Evolutionary conservation across 2,329 filamentous ascomycete genomes (phyloP).

Genomic region (Beauveria scarabaeidicola): DNA sequence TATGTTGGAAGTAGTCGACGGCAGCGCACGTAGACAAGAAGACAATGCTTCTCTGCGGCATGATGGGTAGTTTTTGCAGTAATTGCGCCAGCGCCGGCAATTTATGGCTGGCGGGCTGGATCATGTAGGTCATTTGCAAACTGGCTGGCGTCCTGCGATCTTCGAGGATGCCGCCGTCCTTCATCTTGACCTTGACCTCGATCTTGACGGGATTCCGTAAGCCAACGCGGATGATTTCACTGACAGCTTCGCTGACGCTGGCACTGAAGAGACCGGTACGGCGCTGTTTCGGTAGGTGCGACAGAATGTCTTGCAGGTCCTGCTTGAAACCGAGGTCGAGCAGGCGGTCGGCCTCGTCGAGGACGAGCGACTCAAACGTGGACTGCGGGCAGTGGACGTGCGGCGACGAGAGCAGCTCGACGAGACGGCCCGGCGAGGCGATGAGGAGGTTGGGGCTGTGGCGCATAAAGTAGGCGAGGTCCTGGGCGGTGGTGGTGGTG

Average conservation of each 20-base stretch:
- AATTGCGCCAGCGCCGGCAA: conserved; percentile 65
- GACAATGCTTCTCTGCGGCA: conserved; percentile 76
- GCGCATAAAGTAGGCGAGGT: conserved; percentile 76
- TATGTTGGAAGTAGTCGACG: conserved; percentile 85
- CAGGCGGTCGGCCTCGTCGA: conserved; percentile 90
- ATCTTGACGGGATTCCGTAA: conserved; percentile 92
- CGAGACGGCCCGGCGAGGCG: conserved; percentile 79
- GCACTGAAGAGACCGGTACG: conserved; percentile 92
- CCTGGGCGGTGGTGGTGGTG: conserved; percentile 68
- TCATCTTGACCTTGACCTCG: conserved; percentile 78
- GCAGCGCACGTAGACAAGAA: conserved; percentile 91
- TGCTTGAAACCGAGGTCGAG: conserved; percentile 91
- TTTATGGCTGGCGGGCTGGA: conserved; percentile 70
- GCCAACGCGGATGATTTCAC: conserved; percentile 85
- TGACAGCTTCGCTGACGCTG: conserved; percentile 89
- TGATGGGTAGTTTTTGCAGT: conserved; percentile 59
- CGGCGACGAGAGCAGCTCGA: conserved; percentile 77
- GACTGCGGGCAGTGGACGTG: conserved; percentile 83
- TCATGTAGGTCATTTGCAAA: conserved; percentile 81
- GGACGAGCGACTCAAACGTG: conserved; percentile 82
- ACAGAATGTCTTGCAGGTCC: conserved; percentile 78
- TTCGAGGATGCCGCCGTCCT: conserved; percentile 56
- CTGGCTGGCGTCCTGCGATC: conserved; percentile 87
- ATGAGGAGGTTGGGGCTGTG: conserved; percentile 82
- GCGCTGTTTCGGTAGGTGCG: conserved; percentile 80